Conservation (phyloP, 352 stramenopile species). For the Phytophthora aleatoria region DNA sequence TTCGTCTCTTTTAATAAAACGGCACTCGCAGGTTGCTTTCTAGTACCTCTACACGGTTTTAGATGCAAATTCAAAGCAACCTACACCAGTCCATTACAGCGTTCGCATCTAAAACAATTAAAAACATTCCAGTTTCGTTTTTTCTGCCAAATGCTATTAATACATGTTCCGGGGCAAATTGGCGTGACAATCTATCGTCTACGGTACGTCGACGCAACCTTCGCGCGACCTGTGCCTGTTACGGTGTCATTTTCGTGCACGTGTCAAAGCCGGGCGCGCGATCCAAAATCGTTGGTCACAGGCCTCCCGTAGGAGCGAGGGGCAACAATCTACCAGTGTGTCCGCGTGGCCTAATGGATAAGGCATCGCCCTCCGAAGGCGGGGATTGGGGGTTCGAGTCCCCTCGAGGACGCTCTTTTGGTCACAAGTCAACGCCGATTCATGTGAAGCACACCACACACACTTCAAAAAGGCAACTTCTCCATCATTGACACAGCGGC, state of each 20-base stretch:
- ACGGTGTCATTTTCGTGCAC: constrained; percentile 2
- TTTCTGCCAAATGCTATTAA: too few relatives aligned
- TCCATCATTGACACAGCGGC: too few relatives aligned
- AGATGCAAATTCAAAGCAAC: too few relatives aligned
- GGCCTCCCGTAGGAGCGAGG: background rate
- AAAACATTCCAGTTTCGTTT: too few relatives aligned
- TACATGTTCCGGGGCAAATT: too few relatives aligned
- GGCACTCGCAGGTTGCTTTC: too few relatives aligned
- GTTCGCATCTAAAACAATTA: too few relatives aligned
- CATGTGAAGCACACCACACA: constrained; percentile 3
- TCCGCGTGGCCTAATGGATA: constrained; percentile 70
- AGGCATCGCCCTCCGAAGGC: constrained; percentile 76
- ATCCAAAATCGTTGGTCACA: background rate
- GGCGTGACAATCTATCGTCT: background rate
- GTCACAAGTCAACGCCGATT: background rate
- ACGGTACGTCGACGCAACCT: background rate
- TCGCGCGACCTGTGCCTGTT: background rate
- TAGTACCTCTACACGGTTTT: too few relatives aligned
- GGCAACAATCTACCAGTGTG: background rate
- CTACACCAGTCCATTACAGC: too few relatives aligned
- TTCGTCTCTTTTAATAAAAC: too few relatives aligned
- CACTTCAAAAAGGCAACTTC: background rate
- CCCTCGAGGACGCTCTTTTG: constrained; percentile 53
- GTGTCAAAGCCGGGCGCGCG: background rate
- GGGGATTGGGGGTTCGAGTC: constrained; percentile 75